Evolutionary conservation across 768 basidiomycete species (phyloP).

Genomic region (Galerina sulciceps): DNA sequence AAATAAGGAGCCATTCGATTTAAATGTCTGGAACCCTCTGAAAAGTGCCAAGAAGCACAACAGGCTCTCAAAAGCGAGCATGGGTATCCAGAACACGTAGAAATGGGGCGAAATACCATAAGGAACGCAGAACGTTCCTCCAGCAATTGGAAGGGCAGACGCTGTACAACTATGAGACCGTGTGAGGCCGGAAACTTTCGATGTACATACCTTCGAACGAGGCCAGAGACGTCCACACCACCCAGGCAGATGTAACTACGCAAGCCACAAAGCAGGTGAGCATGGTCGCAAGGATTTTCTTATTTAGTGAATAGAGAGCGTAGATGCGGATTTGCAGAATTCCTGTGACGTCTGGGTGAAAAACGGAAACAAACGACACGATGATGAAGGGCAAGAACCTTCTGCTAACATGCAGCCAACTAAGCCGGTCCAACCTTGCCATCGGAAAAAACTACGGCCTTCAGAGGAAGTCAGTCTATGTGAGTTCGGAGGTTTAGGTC

Average conservation of each 20-base stretch:
- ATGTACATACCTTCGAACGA: slow-evolving; percentile 41
- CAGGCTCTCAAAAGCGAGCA: slow-evolving; percentile 56
- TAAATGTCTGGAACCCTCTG: slow-evolving; percentile 51
- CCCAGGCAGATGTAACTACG: slow-evolving; percentile 42
- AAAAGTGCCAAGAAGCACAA: slow-evolving; percentile 55
- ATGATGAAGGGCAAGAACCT: slow-evolving; percentile 35
- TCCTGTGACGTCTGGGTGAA: slow-evolving; percentile 31
- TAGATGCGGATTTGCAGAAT: slow-evolving; percentile 69
- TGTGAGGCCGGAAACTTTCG: background rate
- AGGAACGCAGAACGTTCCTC: slow-evolving; percentile 47
- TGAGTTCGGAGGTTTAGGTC: background rate
- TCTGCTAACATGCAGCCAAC: slow-evolving; percentile 58
- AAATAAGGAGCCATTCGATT: slow-evolving; percentile 37
- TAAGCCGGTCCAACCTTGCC: slow-evolving; percentile 68
- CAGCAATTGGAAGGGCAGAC: slow-evolving; percentile 23
- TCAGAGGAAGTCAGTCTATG: background rate
- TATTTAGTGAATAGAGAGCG: slow-evolving; percentile 60
- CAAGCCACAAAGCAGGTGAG: slow-evolving; percentile 41
- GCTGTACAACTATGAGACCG: slow-evolving; percentile 12
- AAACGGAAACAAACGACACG: background rate
- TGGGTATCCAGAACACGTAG: slow-evolving; percentile 65
- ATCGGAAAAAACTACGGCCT: slow-evolving; percentile 53
- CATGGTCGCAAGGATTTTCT: slow-evolving; percentile 53
- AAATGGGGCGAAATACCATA: slow-evolving; percentile 42
- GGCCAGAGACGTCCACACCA: slow-evolving; percentile 51